Conservation (phyloP, 768 basidiomycete genomes). For the Lanmaoa rubissima region DNA sequence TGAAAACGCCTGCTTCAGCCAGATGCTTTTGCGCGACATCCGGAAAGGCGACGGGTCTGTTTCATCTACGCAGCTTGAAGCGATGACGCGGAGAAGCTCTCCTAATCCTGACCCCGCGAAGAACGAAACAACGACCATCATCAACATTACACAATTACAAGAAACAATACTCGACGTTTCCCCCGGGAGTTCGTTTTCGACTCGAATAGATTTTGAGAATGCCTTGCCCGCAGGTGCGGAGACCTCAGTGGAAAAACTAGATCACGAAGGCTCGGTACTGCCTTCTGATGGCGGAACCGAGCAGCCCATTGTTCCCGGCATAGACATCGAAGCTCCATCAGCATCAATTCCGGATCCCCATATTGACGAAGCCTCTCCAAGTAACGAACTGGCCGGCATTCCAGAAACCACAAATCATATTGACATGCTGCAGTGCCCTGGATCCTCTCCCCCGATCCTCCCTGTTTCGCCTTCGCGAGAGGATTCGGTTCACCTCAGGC, state of each 20-base stretch:
- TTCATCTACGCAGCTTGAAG: not conserved
- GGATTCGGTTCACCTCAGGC: not conserved
- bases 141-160: constrained; percentile 1
- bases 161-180: not conserved
- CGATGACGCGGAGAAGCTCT: not conserved
- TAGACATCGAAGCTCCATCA: not conserved
- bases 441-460: not conserved
- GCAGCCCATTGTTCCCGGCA: not conserved
- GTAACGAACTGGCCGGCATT: not conserved
- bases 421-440: not conserved
- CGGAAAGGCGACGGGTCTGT: not conserved
- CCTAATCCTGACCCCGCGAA: not conserved
- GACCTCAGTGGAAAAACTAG: not conserved
- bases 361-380: not conserved
- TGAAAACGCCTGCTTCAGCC: not conserved
- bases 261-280: not conserved
- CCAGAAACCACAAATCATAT: not conserved
- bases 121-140: not conserved
- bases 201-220: not conserved
- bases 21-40: not conserved
- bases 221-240: not conserved
- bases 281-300: not conserved
- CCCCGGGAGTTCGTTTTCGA: not conserved
- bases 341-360: not conserved
- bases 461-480: not conserved